A percentile compares a stretch with the other conserved stretches of the same genome.
These are phyloP conservation scores for Ceratocystis smalleyi DNA, from an alignment of 2,329 filamentous ascomycete genomes.

Conservation along the genomic window DNA sequence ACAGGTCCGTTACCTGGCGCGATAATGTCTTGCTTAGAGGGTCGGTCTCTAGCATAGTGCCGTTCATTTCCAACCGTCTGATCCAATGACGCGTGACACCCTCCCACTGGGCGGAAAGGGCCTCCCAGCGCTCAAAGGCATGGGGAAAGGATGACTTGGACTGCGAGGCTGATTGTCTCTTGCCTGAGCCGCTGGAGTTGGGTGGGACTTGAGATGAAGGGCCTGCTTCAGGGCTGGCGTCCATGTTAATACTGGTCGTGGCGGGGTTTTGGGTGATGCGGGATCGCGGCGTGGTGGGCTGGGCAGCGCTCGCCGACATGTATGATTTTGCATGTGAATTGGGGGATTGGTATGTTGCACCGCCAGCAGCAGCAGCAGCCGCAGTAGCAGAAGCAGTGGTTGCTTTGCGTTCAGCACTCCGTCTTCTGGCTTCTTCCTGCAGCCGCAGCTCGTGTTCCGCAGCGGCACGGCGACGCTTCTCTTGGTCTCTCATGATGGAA, in stretches of 20 bases:
- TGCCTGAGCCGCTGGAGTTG: slow-evolving; percentile 16
- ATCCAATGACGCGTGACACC: slow-evolving; percentile 97
- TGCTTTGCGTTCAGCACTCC: slow-evolving; percentile 46
- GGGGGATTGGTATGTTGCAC: slow-evolving; percentile 14
- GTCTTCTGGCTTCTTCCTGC: slow-evolving; percentile 39
- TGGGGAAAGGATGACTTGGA: slow-evolving; percentile 64
- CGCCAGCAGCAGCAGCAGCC: slow-evolving; percentile 31
- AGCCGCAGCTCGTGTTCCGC: slow-evolving; percentile 41
- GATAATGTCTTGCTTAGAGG: slow-evolving; percentile 77
- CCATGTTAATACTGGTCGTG: slow-evolving; percentile 4
- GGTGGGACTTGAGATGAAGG: slow-evolving; percentile 18
- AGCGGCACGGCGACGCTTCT: slow-evolving; percentile 37
- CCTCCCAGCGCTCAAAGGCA: slow-evolving; percentile 96
- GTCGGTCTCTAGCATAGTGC: slow-evolving; percentile 66
- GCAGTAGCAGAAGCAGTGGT: slow-evolving; percentile 26
- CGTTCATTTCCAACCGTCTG: slow-evolving; percentile 76
- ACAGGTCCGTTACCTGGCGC: slow-evolving; percentile 91
- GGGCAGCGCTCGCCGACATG: slow-evolving; percentile 17
- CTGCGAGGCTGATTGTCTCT: slow-evolving; percentile 19
- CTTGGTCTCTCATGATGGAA: slow-evolving; percentile 30
- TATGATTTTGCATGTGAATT: slow-evolving; percentile 18
- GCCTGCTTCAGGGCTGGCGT: slow-evolving; percentile 12
- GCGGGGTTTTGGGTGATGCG: slow-evolving; percentile 12
- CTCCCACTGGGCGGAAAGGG: slow-evolving; percentile 93
- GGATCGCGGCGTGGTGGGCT: slow-evolving; percentile 17